Percentiles rank a stretch among this genome's conserved stretches.
These are phyloP conservation scores for Xylaria acuta DNA, from an alignment of 495 filamentous ascomycete genomes.

Conservation along the genomic window DNA sequence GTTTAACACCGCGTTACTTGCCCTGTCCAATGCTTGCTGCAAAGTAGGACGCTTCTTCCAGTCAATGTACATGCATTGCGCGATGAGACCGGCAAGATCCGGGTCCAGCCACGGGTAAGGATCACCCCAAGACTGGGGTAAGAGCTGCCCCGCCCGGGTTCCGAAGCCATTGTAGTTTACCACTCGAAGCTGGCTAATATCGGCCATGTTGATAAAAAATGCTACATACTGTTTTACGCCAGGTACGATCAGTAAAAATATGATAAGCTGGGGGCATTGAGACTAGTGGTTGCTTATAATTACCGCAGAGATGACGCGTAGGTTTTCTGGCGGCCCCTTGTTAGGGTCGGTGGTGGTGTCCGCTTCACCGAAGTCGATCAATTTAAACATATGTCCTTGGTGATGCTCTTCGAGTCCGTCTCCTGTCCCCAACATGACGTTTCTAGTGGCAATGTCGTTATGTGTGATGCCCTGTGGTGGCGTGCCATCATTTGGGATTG, in stretches of 20 bases:
- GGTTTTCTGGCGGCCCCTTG: neutral
- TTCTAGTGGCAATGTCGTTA: slow-evolving; percentile 8
- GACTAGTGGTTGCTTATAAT: neutral
- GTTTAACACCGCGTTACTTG: neutral
- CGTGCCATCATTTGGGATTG: neutral
- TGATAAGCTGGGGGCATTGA: neutral
- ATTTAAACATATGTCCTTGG: slow-evolving; percentile 7
- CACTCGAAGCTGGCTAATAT: neutral
- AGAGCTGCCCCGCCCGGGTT: neutral
- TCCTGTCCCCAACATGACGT: neutral
- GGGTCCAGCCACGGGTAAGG: slow-evolving; percentile 17
- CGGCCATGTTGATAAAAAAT: slow-evolving; percentile 13
- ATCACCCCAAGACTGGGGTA: neutral
- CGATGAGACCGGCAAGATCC: slow-evolving; percentile 12
- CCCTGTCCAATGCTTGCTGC: neutral
- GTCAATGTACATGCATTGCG: slow-evolving; percentile 15
- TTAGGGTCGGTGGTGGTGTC: too few species aligned
- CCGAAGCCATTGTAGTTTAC: neutral
- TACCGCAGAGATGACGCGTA: neutral
- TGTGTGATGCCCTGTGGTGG: neutral
- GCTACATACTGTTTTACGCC: neutral
- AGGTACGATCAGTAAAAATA: neutral
- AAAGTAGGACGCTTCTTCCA: neutral
- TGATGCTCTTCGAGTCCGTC: neutral
- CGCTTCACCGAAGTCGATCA: slow-evolving; percentile 17